Evolutionary conservation across 2,329 filamentous ascomycete species (phyloP), one percentile per base, ranked within the genome.

Genomic region (Phialophora macrospora): DNA sequence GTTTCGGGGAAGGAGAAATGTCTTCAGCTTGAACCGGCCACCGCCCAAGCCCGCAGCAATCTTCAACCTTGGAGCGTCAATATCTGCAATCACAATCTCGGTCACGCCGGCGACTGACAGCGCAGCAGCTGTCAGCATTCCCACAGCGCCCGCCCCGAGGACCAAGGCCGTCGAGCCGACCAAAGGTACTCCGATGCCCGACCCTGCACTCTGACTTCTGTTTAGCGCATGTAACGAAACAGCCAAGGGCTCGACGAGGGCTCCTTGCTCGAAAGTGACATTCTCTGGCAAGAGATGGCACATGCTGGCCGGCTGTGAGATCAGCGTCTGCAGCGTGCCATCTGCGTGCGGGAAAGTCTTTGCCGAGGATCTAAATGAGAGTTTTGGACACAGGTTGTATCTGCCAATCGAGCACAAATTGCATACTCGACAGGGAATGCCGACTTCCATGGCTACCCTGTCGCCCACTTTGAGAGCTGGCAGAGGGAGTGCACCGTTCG

Each of bases 381-480:
- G 82, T 8, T 78, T 78, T 26, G 82, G 82, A 78, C 86, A 88
- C 69, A 88, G 85, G 71, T 88, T 88, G 74, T 88, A 88, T 58
- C 86, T 77, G 59, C 84, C 85, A 63, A 82, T 79, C 51, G 78
- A 77, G 73, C 86, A 88, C 59, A 84, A 77, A 24, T 80, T 76
- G 73, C 86, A 88, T 48, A 76, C 74, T 46, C 90, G 88, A 81
- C 94, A 98, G 0, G 93, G 92, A 60, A 91, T 85, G 58, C 94
- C 94, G 14, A 96, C 94, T 83, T 98, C 94, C 49, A 98, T 82
- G n/a, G 94, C 93, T 22, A 97, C 90, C 72, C 91, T 88, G 80
- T 97, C 93, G 64, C 93, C 93, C 11, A 84, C 75, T 71, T 85
- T 80, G 20, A 70, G 54, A 17, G 12, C 38, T 34, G 69, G 60